Conservation (phyloP, 1,139 yeast genomes). For the Yamadazyma dushanensis region DNA sequence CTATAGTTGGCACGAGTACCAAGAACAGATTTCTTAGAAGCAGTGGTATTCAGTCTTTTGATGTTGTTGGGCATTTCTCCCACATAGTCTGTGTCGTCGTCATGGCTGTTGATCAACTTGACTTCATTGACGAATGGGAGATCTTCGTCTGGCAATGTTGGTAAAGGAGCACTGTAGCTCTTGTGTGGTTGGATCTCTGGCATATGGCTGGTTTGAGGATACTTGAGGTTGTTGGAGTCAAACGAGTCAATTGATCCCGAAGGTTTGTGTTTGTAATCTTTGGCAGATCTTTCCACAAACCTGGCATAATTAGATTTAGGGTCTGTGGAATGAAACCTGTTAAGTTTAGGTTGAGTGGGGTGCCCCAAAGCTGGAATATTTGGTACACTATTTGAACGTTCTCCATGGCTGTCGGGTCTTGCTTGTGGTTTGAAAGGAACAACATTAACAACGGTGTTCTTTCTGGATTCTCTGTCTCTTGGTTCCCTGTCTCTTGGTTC, state of each 20-base stretch:
- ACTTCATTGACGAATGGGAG: conserved; percentile 43
- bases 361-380: conserved; percentile 13
- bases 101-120: conserved; percentile 22
- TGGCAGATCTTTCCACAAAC: conserved; percentile 15
- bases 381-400: conserved; percentile 19
- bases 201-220: conserved; percentile 1
- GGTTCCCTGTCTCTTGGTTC: conserved; percentile 2
- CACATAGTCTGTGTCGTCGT: conserved; percentile 28
- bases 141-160: conserved; percentile 25
- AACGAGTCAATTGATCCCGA: conserved; percentile 14
- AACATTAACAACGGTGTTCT: conserved; percentile 23
- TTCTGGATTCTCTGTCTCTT: conserved; percentile 13
- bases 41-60: conserved; percentile 31
- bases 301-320: conserved; percentile 16
- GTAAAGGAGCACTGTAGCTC: conserved; percentile 13
- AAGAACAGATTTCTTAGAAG: conserved; percentile 37
- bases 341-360: conserved; percentile 12
- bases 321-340: conserved; percentile 14
- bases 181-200: background rate
- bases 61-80: conserved; percentile 24
- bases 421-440: conserved; percentile 24
- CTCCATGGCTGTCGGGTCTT: conserved; percentile 8
- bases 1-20: conserved; percentile 44
- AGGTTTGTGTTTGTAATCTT: conserved; percentile 10
- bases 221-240: conserved; percentile 13